Evolutionary conservation across 257 asterid species (phyloP).

Genomic region (Verbena officinalis): DNA sequence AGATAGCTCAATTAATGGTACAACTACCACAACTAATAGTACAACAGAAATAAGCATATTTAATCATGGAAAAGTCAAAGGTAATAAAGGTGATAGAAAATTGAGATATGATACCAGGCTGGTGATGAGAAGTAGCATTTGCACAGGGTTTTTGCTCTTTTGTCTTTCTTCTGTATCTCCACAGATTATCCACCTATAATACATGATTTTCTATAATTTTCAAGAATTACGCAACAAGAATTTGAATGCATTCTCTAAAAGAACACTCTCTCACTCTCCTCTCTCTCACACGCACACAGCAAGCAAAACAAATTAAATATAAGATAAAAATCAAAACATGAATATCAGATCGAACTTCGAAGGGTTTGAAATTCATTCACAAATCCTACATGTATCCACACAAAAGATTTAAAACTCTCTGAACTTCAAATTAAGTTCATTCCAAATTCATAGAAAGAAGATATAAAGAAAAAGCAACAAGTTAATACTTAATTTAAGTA

Average conservation of each 20-base stretch:
- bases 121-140: constrained; percentile 40
- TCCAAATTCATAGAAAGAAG: neutral
- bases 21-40: neutral
- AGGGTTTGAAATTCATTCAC: no score
- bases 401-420: no score
- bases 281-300: no score
- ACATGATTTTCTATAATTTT: constrained; percentile 22
- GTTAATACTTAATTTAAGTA: neutral
- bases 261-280: no score
- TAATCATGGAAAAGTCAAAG: neutral
- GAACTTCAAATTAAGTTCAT: no score
- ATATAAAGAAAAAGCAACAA: neutral
- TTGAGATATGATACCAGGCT: constrained; percentile 36
- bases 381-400: no score
- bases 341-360: no score
- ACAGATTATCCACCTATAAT: constrained; percentile 65
- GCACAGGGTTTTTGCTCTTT: constrained; percentile 62
- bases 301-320: no score
- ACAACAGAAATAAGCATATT: neutral
- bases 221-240: constrained; percentile 14
- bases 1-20: constrained; percentile 9
- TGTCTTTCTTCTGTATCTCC: constrained; percentile 80
- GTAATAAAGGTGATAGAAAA: neutral
- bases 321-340: no score
- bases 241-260: no score